phyloP scores from a whole-genome alignment of 1,284 basidiomycete species.

The Tilletia indica region DNA sequence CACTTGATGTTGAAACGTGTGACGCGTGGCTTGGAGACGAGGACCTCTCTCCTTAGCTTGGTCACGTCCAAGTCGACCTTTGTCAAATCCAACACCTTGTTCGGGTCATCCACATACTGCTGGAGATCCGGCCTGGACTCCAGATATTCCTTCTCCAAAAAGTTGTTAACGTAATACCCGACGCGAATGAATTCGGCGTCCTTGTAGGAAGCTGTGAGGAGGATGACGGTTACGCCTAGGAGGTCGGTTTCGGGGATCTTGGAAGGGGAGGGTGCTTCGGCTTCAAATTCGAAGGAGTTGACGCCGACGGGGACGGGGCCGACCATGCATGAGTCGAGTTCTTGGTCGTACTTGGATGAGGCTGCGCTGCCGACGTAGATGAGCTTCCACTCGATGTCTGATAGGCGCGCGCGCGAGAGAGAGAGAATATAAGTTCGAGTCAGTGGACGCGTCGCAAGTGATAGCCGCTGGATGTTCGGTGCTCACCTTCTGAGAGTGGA shows the following conservation, averaged over 20 bases:
- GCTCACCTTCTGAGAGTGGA: slow-evolving; percentile 78
- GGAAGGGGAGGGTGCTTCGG: slow-evolving; percentile 59
- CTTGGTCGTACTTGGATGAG: slow-evolving; percentile 87
- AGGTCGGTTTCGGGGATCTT: slow-evolving; percentile 80
- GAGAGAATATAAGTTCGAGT: not conserved
- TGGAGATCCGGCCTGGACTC: slow-evolving; percentile 61
- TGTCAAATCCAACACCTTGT: slow-evolving; percentile 42
- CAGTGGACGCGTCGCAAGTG: not conserved
- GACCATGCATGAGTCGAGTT: slow-evolving; percentile 73
- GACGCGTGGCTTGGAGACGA: slow-evolving; percentile 88
- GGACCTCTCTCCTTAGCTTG: slow-evolving; percentile 74
- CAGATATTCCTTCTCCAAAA: slow-evolving; percentile 91
- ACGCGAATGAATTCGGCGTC: slow-evolving; percentile 98
- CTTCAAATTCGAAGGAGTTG: slow-evolving; percentile 94
- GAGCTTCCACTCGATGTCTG: slow-evolving; percentile 95
- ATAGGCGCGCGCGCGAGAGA: not conserved
- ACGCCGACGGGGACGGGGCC: slow-evolving; percentile 82
- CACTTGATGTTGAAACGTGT: slow-evolving; percentile 68
- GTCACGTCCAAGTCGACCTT: slow-evolving; percentile 49
- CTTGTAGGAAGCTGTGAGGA: slow-evolving; percentile 79
- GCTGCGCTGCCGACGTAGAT: slow-evolving; percentile 95
- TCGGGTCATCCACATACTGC: not conserved
- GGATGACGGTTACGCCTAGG: slow-evolving; percentile 83
- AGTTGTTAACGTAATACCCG: slow-evolving; percentile 98
- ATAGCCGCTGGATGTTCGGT: slow-evolving; percentile 31